These are phyloP conservation scores for Coemansia sp. DNA, from an alignment of 192 early-diverging fungal genomes.

Conservation along the genomic window DNA sequence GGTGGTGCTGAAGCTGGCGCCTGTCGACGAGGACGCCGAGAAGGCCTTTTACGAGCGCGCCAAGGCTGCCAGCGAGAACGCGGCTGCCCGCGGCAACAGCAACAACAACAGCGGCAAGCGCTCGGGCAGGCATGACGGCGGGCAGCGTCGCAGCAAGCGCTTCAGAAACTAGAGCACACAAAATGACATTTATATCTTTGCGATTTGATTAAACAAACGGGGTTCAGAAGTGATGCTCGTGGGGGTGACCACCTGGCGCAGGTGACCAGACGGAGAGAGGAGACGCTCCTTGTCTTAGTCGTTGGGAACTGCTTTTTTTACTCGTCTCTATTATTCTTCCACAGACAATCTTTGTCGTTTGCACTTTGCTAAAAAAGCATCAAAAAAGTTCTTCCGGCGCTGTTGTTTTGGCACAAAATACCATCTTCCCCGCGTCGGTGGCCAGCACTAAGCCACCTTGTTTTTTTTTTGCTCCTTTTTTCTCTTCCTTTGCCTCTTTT, in stretches of 20 bases:
- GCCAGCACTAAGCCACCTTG: neutral
- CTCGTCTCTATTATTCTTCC: too few species aligned
- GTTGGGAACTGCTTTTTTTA: too few species aligned
- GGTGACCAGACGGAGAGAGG: too few species aligned
- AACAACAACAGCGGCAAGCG: slow-evolving; percentile 12
- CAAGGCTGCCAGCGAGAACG: slow-evolving; percentile 8
- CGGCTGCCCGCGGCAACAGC: slow-evolving; percentile 1
- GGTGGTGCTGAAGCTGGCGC: slow-evolving; percentile 17
- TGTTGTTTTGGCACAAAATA: too few species aligned
- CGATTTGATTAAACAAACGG: too few species aligned
- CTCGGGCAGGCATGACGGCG: neutral
- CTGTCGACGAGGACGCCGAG: slow-evolving; percentile 22
- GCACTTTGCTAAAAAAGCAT: too few species aligned
- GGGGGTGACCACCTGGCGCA: too few species aligned
- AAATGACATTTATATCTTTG: too few species aligned
- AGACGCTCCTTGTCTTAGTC: too few species aligned
- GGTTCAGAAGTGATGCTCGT: too few species aligned
- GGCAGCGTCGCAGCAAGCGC: slow-evolving; percentile 16
- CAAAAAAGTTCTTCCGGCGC: too few species aligned
- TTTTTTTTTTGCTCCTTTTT: neutral
- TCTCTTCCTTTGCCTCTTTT: neutral
- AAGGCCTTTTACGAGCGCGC: slow-evolving; percentile 43
- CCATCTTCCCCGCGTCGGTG: too few species aligned
- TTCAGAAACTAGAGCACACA: slow-evolving; percentile 2
- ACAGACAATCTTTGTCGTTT: neutral